A percentile compares a stretch with the other conserved stretches of the same genome.
These are phyloP conservation scores for Panaeolus papilionaceus DNA, from an alignment of 768 basidiomycete genomes.

Conservation along the genomic window DNA sequence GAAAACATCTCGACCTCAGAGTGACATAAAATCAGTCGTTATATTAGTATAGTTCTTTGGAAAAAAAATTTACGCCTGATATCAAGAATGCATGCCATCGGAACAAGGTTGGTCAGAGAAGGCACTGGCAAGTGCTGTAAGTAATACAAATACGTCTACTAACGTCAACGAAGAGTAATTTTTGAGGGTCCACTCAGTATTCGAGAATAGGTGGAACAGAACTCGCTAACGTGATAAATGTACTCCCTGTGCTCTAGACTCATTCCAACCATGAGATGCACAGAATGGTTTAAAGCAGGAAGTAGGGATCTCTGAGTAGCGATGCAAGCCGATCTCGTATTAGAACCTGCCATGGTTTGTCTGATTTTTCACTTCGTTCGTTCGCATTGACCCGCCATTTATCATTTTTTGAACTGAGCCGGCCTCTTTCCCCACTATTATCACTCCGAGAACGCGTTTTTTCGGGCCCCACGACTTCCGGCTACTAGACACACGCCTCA, in stretches of 20 bases:
- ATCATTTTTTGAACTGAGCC: not conserved
- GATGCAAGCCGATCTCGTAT: not conserved
- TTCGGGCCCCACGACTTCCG: constrained; percentile 14
- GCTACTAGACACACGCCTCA: constrained; percentile 5
- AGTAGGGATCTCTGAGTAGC: not conserved
- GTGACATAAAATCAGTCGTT: no score
- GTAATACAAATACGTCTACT: not conserved
- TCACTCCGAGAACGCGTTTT: not conserved
- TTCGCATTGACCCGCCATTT: not conserved
- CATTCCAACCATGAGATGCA: not conserved
- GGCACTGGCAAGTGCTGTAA: not conserved
- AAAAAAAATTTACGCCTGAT: no score
- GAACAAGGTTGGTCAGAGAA: no score
- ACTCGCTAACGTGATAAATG: not conserved
- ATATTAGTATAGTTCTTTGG: no score
- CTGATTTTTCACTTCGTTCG: not conserved
- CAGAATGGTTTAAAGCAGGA: not conserved
- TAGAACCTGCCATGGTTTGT: not conserved
- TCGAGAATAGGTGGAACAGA: not conserved
- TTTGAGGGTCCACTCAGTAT: not conserved
- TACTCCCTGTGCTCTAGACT: not conserved
- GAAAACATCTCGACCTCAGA: no score
- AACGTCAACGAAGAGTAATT: not conserved
- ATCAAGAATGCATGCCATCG: no score
- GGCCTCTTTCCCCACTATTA: not conserved